These are phyloP conservation scores for Agroathelia rolfsii DNA, from an alignment of 1,284 basidiomycete genomes.

Conservation along the genomic window DNA sequence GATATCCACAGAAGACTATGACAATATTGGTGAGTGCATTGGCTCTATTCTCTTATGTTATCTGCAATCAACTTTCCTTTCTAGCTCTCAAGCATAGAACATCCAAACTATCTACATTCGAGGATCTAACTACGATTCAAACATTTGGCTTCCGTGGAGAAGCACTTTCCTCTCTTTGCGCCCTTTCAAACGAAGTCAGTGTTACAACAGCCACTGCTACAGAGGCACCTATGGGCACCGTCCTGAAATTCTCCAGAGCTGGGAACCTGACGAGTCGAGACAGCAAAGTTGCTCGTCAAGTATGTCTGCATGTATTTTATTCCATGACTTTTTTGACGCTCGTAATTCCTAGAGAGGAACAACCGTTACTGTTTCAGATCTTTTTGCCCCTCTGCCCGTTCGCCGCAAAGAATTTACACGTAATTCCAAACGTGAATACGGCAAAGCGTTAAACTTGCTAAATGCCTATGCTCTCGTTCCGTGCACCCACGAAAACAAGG, in stretches of 20 bases:
- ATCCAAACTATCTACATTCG: conserved; percentile 78
- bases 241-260: conserved; percentile 60
- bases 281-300: conserved; percentile 66
- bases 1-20: conserved; percentile 71
- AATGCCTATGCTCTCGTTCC: conserved; percentile 90
- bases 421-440: conserved; percentile 85
- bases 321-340: conserved; percentile 4
- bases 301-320: conserved; percentile 22
- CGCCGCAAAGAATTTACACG: conserved; percentile 87
- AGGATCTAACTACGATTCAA: conserved; percentile 63
- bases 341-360: conserved; percentile 64
- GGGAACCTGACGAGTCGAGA: conserved; percentile 45
- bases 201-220: conserved; percentile 67
- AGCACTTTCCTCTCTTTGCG: conserved; percentile 88
- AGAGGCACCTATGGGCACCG: conserved; percentile 68
- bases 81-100: conserved; percentile 88
- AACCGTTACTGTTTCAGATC: conserved; percentile 63
- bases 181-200: conserved; percentile 62
- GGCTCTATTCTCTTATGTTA: conserved; percentile 1
- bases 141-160: conserved; percentile 98
- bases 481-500: conserved; percentile 37
- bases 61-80: conserved; percentile 3
- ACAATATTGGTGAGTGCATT: conserved; percentile 56
- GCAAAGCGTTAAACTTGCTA: conserved; percentile 74
- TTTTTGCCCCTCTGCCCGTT: conserved; percentile 84